phyloP scores from a whole-genome alignment of 2,329 filamentous ascomycete genomes.

The Penicillium olsonii region DNA sequence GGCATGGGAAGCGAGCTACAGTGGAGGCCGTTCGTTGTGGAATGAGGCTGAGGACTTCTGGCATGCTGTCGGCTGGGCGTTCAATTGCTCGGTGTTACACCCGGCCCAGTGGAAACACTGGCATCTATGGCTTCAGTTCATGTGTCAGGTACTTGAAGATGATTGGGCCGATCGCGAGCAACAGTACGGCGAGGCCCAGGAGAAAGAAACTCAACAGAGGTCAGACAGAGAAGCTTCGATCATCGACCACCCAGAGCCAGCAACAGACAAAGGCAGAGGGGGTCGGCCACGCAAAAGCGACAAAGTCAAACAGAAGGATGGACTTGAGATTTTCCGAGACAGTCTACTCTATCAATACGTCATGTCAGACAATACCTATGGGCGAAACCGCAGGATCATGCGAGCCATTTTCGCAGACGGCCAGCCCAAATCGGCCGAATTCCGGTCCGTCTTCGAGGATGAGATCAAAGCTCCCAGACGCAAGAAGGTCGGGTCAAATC shows the following conservation, averaged over 20 bases:
- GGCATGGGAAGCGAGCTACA: slow-evolving; percentile 60
- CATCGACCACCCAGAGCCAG: neutral
- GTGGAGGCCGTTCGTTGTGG: slow-evolving; percentile 69
- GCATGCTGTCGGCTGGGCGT: slow-evolving; percentile 85
- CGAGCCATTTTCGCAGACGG: slow-evolving; percentile 52
- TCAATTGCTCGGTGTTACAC: slow-evolving; percentile 79
- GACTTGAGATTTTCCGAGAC: slow-evolving; percentile 29
- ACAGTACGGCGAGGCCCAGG: slow-evolving; percentile 14
- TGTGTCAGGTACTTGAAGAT: slow-evolving; percentile 52
- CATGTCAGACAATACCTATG: slow-evolving; percentile 29
- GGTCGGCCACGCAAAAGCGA: slow-evolving; percentile 1
- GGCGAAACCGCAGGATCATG: slow-evolving; percentile 44
- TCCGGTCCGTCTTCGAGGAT: slow-evolving; percentile 46
- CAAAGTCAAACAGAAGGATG: slow-evolving; percentile 9
- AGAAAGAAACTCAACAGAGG: slow-evolving; percentile 25
- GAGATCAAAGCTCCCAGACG: slow-evolving; percentile 42
- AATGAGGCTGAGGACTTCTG: slow-evolving; percentile 82
- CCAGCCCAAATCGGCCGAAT: slow-evolving; percentile 39
- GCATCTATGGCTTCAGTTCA: slow-evolving; percentile 76
- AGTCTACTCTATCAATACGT: slow-evolving; percentile 49
- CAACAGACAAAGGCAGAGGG: slow-evolving; percentile 1
- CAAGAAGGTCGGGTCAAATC: slow-evolving; percentile 26
- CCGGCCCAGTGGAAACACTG: slow-evolving; percentile 78
- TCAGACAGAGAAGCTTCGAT: neutral
- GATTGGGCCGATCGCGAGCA: slow-evolving; percentile 44